phyloP scores from a whole-genome alignment of 1,284 basidiomycete genomes.

The Boletus putidus region DNA sequence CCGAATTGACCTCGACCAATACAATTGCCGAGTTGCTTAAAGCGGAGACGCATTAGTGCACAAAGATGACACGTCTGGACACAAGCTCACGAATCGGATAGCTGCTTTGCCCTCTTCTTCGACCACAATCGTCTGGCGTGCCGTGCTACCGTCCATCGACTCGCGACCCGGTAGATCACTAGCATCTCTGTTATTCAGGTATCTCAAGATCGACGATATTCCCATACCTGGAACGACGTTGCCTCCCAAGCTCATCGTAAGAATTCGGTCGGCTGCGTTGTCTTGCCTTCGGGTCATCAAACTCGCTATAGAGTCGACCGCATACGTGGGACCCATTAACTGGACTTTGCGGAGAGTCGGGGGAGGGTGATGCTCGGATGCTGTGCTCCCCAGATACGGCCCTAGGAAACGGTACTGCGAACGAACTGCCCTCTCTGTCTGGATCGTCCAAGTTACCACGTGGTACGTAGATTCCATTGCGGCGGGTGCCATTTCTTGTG shows the following conservation, averaged over 20 bases:
- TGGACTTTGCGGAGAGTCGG: conserved; percentile 31
- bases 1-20: conserved; percentile 97
- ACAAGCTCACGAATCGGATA: conserved; percentile 76
- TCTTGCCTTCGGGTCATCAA: conserved; percentile 54
- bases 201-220: conserved; percentile 65
- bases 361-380: conserved; percentile 39
- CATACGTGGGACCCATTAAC: conserved; percentile 48
- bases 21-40: conserved; percentile 91
- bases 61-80: neutral
- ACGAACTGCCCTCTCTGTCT: conserved; percentile 36
- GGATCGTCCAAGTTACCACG: conserved; percentile 41
- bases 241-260: conserved; percentile 61
- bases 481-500: conserved; percentile 48
- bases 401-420: conserved; percentile 61
- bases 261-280: conserved; percentile 62
- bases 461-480: conserved; percentile 53
- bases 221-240: conserved; percentile 59
- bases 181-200: conserved; percentile 53
- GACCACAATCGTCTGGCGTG: conserved; percentile 76
- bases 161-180: conserved; percentile 65
- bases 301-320: conserved; percentile 69
- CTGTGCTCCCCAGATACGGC: conserved; percentile 50
- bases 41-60: conserved; percentile 16
- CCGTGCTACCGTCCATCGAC: conserved; percentile 61
- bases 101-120: conserved; percentile 78